Base-by-base conservation (phyloP, 345 rosid species). In the Citrus unshiu region DNA sequence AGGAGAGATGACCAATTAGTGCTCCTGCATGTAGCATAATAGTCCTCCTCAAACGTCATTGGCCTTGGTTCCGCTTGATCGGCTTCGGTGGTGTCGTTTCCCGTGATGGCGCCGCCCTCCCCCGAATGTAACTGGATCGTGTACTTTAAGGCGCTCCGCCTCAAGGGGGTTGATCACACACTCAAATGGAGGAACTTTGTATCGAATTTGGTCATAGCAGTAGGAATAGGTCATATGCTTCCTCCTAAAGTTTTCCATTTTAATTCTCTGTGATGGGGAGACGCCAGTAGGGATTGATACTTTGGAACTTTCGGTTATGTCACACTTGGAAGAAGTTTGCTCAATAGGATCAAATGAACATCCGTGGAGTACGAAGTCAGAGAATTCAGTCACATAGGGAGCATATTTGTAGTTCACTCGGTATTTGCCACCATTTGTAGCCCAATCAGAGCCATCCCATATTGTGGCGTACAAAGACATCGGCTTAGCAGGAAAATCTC, bases 381-480 rank as follows among this genome's bases (percentile, higher is more conserved):
- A 88, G 83, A 96, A 93, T 71, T 84, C 72, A 0, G 95, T 85
- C 0, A 92, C 77, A 16, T 88, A 96, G 32, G 99, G 99, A 3
- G 97, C 91, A n/a, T 96, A 96, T 81, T 92, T 94, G 92, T 96
- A 96, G 75, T 93, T 96, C 43, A 94, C 94, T 82, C 91, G 88
- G 72, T 96, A 96, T 75, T 93, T 96, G 61, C 99, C 99, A 72
- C 98, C 98, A 70, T 92, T 88, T 34, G 99, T 96, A 21, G 99
- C 99, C 99, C 99, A 95, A 74, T 85, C 85, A 16, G 98, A 95
- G 12, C 93, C 99, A 58, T 95, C 99, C 99, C 99, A 95, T 73
- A 95, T 93, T 40, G 99, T 95, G 68, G 97, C 93, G 70, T 95
- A 95, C 66, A 95, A 78, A 24, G 99, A 92, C 99, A 95, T 95